Base-by-base conservation (phyloP, 495 filamentous ascomycete genomes). In the Tetracladium setigerum region DNA sequence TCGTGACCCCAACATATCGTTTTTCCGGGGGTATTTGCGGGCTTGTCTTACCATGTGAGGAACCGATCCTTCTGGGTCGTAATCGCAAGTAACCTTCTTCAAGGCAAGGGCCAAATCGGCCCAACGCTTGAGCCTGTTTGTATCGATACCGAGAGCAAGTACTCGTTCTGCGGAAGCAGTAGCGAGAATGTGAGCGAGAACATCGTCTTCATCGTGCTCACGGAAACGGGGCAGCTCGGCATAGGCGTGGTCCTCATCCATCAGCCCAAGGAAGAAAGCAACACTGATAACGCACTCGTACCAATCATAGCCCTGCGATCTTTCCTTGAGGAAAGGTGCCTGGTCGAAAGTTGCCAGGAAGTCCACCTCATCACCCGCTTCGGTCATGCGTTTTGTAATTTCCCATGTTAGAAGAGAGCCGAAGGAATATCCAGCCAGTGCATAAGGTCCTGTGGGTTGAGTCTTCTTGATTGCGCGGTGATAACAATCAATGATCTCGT, bases 401-500 rank as follows among this genome's bases (percentile, higher is more conserved):
- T 82, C 79, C 30, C 79, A 83, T 2, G 76, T 72, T 7, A 79
- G 38, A 61, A 78, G 74, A 0, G 52, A 48, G 8, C 78, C 79
- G 47, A 67, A 76, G 0, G 62, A 71, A 55, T 79, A 83, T 3
- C 79, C 78, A 0, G 71, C 72, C 2, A 83, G 46, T 4, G 72
- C 69, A 50, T 83, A 81, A 0, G 78, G 77, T 3, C 79, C 78
- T 0, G 56, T 14, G 0, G 76, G 76, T 53, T 81, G 76, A 2
- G 47, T 43, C 16, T 39, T 13, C 17, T 67, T 67, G 49, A 83
- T 68, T 4, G 68, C 66, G 0, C 32, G 30, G 30, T 59, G 48
- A 54, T 79, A 83, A 0, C 62, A 69, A 0, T 42, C 41, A 30
- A 69, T 48, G 12, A 47, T 41, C 11, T 53, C 47, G 9, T 42